Base-by-base conservation (phyloP, 169 alveolate genomes). In the Plasmodium relictum region DNA sequence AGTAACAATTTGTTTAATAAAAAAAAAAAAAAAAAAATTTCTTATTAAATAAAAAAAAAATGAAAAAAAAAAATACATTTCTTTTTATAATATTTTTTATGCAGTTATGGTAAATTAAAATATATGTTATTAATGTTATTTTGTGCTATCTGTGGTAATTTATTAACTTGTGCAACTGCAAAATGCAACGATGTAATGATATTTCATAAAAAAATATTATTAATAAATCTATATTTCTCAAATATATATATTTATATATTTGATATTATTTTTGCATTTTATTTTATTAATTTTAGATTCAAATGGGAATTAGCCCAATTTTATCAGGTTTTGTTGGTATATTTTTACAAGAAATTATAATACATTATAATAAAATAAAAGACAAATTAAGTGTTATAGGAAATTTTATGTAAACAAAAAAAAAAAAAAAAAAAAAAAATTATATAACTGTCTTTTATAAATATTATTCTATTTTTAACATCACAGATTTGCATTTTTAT, bases 261-360 rank as follows among this genome's bases (percentile, higher is more conserved):
- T n/a, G n/a, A n/a, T n/a, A n/a, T n/a, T n/a, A n/a, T n/a, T n/a
- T n/a, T n/a, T 18, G 20, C 16, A 44, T 44, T 8, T 10, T 69
- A 2, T 14, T 65, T 12, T 65, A 42, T 74, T 50, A 14, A 10
- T 37, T 59, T 52, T 42, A 80, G 90, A 41, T 54, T 31, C 54
- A 80, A 52, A 52, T 80, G 80, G 90, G 90, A 31, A 80, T 68
- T 20, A 68, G 83, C 10, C 24, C 90, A 1, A 80, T 80, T 10
- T 8, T 80, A 18, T 65, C 66, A 0, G 90, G 90, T 39, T 66
- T 80, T 58, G 54, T 68, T 59, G 90, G 90, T 3, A 20, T 80
- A 5, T 80, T 80, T 31, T 50, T 80, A 22, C 85, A 65, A 41
- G 90, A 80, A 26, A 52, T 80, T n/a, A 39, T 54, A 31, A 44